Conservation (phyloP, 305 asterid genomes). For the Plantago coronopus region DNA sequence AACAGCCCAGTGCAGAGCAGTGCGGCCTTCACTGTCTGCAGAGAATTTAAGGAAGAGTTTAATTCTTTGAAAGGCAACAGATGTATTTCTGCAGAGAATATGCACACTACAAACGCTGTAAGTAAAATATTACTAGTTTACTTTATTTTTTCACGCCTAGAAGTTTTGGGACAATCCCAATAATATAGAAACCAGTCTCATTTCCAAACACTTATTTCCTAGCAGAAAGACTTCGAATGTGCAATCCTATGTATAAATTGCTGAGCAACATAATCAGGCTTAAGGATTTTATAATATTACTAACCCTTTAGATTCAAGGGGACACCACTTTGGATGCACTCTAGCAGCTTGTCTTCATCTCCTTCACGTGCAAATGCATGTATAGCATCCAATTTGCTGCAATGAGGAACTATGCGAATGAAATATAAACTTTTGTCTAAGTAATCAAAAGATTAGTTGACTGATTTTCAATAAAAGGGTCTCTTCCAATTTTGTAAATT, state of each 20-base stretch:
- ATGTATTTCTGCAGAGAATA: too few species aligned
- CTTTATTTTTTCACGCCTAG: too few species aligned
- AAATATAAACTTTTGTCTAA: constrained; percentile 15
- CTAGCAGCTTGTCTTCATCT: constrained; percentile 60
- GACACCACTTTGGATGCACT: constrained; percentile 66
- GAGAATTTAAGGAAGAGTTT: constrained; percentile 23
- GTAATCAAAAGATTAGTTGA: constrained; percentile 22
- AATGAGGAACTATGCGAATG: constrained; percentile 10
- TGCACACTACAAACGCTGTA: background rate
- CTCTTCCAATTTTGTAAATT: constrained; percentile 5
- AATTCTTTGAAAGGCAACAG: background rate
- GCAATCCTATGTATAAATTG: background rate
- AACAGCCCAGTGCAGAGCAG: constrained; percentile 99
- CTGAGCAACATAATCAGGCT: constrained; percentile 5
- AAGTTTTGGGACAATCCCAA: background rate
- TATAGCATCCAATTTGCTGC: constrained; percentile 70
- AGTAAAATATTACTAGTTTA: too few species aligned
- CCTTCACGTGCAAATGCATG: constrained; percentile 84
- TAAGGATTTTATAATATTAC: constrained; percentile 21
- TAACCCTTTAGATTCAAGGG: constrained; percentile 64
- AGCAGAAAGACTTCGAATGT: background rate
- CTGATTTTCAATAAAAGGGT: constrained; percentile 4
- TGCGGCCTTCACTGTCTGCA: constrained; percentile 95
- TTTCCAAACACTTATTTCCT: constrained; percentile 10
- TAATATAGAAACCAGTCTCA: constrained; percentile 6